Evolutionary conservation across 495 filamentous ascomycete genomes (phyloP), one percentile per base, ranked within the genome.

Genomic region (Talaromyces proteolyticus): DNA sequence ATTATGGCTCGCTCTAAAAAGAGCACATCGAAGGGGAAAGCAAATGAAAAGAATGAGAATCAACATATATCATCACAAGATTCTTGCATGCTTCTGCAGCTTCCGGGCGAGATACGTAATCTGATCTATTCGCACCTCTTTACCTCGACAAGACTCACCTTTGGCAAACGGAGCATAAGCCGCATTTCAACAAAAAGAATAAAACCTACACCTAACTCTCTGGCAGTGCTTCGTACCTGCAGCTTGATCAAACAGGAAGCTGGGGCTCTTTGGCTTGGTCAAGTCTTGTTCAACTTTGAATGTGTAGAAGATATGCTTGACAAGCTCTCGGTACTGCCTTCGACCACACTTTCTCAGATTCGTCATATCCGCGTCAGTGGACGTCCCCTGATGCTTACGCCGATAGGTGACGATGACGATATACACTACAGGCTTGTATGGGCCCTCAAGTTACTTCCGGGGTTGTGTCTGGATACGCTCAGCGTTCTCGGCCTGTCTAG

Each of bases 401-500:
- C 40, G 21, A 16, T 38, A 1, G 36, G 34, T n/a, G 34, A 38
- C 10, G 10, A 17, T 21, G 6, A 6, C 44, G 55, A 59, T 19
- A 39, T 54, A 14, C 50, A 23, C 38, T 57, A 54, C 38, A 41
- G 22, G 39, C 55, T 58, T n/a, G 55, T 44, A 25, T 53, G 39
- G 44, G 34, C 38, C 14, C 55, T 60, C 36, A 60, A 60, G 42
- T 51, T 60, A 7, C 50, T 60, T 11, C 57, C 57, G 7, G 45
- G 21, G 19, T 39, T 60, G 22, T 41, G 42, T n/a, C 43, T 58
- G 17, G 47, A 60, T 42, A 55, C 22, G 18, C 57, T 60, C 17
- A 58, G 51, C 38, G 56, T 60, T 40, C 47, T 58, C 18, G 57
- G 51, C 19, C 22, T 40, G 8, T 16, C 22, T 5, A 21, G 16